Conservation (phyloP, 306 rosid species). For the Canavalia gladiata region DNA sequence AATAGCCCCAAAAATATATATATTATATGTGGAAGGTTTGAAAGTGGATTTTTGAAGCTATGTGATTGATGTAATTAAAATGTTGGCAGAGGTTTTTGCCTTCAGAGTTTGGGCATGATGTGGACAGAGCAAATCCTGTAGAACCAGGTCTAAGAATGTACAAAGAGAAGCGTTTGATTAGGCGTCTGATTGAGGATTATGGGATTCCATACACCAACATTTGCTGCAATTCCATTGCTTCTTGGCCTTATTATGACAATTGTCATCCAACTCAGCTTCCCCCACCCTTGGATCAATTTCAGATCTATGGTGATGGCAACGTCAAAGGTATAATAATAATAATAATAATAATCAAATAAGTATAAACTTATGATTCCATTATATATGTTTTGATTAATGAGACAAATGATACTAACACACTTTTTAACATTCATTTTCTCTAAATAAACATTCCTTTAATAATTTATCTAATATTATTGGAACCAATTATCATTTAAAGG, state of each 20-base stretch:
- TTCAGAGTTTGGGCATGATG: constrained; percentile 82
- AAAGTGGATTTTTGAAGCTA: too few species aligned
- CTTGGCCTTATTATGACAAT: constrained; percentile 79
- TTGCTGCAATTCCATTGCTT: constrained; percentile 79
- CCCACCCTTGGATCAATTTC: constrained; percentile 70
- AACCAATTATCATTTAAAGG: neutral
- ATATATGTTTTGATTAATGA: too few species aligned
- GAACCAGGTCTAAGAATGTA: constrained; percentile 75
- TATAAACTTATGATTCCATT: too few species aligned
- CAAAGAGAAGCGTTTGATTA: constrained; percentile 56
- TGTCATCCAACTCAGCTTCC: constrained; percentile 65
- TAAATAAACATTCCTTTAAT: too few species aligned
- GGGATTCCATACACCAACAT: constrained; percentile 66
- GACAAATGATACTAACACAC: too few species aligned
- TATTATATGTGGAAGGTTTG: too few species aligned
- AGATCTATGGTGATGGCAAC: constrained; percentile 78
- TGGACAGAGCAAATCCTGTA: constrained; percentile 75
- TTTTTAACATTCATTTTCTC: too few species aligned
- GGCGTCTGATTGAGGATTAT: constrained; percentile 54
- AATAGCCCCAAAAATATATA: too few species aligned
- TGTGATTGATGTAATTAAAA: neutral
- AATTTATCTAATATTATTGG: neutral
- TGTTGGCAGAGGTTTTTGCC: constrained; percentile 72
- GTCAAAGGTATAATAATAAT: constrained; percentile 57
- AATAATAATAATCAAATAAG: neutral